These are phyloP conservation scores for Maudiozyma humilis DNA, from an alignment of 1,139 yeast species.

Conservation along the genomic window DNA sequence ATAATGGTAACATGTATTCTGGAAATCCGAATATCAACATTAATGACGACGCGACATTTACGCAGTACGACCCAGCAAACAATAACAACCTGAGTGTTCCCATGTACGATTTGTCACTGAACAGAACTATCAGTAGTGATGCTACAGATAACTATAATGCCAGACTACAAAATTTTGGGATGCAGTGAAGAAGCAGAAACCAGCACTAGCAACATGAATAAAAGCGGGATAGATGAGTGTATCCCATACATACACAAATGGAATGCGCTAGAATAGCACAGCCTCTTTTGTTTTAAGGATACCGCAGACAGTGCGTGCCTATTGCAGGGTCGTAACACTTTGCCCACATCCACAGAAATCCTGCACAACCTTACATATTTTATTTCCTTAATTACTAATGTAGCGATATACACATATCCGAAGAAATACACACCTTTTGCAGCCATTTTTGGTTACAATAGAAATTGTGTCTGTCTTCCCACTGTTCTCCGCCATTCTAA, in stretches of 20 bases:
- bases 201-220: not conserved
- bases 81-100: constrained; percentile 2
- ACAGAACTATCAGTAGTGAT: constrained; percentile 3
- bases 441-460: too few species aligned
- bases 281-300: too few species aligned
- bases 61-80: constrained; percentile 1
- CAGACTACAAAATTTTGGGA: constrained; percentile 1
- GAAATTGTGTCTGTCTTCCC: too few species aligned
- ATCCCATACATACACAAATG: not conserved
- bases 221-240: too few species aligned
- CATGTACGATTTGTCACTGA: not conserved
- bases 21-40: not conserved
- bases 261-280: too few species aligned
- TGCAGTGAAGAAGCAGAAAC: not conserved
- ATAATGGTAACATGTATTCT: not conserved
- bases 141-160: not conserved
- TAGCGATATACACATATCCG: too few species aligned
- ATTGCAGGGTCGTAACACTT: too few species aligned
- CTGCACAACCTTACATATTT: not conserved
- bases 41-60: constrained; percentile 1
- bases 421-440: too few species aligned
- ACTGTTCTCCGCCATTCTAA: too few species aligned
- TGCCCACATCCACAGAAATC: not conserved
- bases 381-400: not conserved
- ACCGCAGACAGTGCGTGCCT: too few species aligned